Evolutionary conservation across 2,329 filamentous ascomycete species (phyloP), one percentile per base, ranked within the genome.

Genomic region (Xylariaceae sp.): DNA sequence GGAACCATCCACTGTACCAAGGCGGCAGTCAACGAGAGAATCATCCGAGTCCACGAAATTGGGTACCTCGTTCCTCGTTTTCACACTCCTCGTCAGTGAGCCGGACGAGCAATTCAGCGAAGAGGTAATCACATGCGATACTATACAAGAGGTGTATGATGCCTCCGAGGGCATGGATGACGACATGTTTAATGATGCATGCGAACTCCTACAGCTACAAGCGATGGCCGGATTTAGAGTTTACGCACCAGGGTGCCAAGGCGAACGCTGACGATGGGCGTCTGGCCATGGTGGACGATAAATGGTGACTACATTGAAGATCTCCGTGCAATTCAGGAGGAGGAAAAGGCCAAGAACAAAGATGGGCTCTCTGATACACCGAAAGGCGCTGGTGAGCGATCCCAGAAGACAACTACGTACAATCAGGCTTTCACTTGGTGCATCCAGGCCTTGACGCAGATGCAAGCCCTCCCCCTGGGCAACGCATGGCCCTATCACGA

Each of bases 81-180:
- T n/a, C n/a, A n/a, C n/a, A n/a, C n/a, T n/a, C n/a, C n/a, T n/a
- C n/a, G n/a, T n/a, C n/a, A n/a, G n/a, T n/a, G n/a, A n/a, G n/a
- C n/a, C n/a, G n/a, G n/a, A n/a, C n/a, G n/a, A n/a, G n/a, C n/a
- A n/a, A n/a, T n/a, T n/a, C n/a, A n/a, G n/a, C n/a, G n/a, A n/a
- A n/a, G n/a, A n/a, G n/a, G n/a, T n/a, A n/a, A n/a, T n/a, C n/a
- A n/a, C n/a, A n/a, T n/a, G n/a, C n/a, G 80, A 86, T 36, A 90
- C 92, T 3, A 94, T 97, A 55, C 81, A 88, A 40, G 90, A 96
- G 62, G 93, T 97, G 1, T 97, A 97, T 66, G 88, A 91, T 51
- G 90, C 91, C 1, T 85, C 88, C 48, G 92, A 97, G 69, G 90
- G 89, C 17, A 93, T 97, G 84, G 90, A 95, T 53, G 92, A 97